Evolutionary conservation across 2,329 filamentous ascomycete species (phyloP).

Genomic region (Hyphodiscus sp.): DNA sequence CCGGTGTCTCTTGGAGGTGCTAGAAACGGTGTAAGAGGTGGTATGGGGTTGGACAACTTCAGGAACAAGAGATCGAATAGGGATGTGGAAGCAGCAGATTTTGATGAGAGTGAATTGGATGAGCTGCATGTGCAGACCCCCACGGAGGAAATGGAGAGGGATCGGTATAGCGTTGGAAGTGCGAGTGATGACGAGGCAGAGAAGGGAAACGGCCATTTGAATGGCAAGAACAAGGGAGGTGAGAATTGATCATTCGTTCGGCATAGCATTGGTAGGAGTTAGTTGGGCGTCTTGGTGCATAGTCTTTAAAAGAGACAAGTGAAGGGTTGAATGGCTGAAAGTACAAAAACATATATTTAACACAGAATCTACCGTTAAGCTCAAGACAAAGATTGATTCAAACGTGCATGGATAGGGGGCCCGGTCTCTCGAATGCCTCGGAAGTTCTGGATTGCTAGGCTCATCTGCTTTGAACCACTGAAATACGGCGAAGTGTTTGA

Average conservation of each 20-base stretch:
- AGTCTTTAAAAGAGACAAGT: too few species aligned
- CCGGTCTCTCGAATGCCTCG: too few species aligned
- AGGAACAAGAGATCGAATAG: slow-evolving; percentile 39
- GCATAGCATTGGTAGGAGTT: slow-evolving; percentile 1
- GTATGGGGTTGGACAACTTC: slow-evolving; percentile 40
- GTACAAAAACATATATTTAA: too few species aligned
- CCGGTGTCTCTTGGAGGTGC: slow-evolving; percentile 26
- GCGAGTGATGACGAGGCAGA: slow-evolving; percentile 46
- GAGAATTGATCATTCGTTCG: slow-evolving; percentile 10
- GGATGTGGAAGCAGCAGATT: slow-evolving; percentile 58
- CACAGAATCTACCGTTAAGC: too few species aligned
- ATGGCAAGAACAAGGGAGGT: slow-evolving; percentile 16
- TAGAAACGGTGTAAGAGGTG: slow-evolving; percentile 20
- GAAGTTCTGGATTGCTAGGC: too few species aligned
- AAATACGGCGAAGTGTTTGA: too few species aligned
- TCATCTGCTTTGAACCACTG: too few species aligned
- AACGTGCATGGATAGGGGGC: too few species aligned
- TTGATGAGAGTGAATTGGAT: slow-evolving; percentile 60
- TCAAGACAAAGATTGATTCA: too few species aligned
- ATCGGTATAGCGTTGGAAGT: slow-evolving; percentile 51
- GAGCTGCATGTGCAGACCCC: slow-evolving; percentile 42
- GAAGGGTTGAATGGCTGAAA: too few species aligned
- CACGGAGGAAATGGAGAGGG: slow-evolving; percentile 33
- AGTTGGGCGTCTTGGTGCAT: background rate
- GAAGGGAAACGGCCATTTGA: slow-evolving; percentile 17